Evolutionary conservation across 2,329 filamentous ascomycete genomes (phyloP).

Genomic region (Neonectria hederae): DNA sequence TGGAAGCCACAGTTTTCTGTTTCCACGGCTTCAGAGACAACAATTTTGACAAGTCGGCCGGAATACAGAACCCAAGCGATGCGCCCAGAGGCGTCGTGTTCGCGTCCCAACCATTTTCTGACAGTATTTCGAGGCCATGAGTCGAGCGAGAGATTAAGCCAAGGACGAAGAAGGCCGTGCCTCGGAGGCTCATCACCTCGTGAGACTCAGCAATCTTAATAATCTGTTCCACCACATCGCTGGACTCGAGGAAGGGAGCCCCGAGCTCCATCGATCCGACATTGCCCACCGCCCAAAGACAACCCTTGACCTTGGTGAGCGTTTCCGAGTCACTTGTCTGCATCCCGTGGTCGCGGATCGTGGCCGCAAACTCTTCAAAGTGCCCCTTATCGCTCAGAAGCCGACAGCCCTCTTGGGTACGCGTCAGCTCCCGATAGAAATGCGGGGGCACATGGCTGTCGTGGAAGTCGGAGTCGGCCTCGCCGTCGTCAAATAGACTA

Average conservation of each 20-base stretch:
- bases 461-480: conserved; percentile 64
- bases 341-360: conserved; percentile 87
- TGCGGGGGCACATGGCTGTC: conserved; percentile 88
- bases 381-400: conserved; percentile 92
- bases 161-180: conserved; percentile 95
- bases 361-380: conserved; percentile 91
- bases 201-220: conserved; percentile 88
- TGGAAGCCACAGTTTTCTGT: conserved; percentile 58
- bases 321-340: conserved; percentile 86
- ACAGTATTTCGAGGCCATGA: conserved; percentile 90
- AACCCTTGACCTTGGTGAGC: conserved; percentile 94
- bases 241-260: conserved; percentile 90
- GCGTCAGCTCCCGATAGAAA: conserved; percentile 94
- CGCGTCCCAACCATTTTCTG: conserved; percentile 91
- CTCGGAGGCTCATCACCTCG: conserved; percentile 89
- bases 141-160: conserved; percentile 91
- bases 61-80: conserved; percentile 88
- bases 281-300: conserved; percentile 96
- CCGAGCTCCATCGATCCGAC: conserved; percentile 98
- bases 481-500: conserved; percentile 67
- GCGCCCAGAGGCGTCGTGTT: conserved; percentile 84
- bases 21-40: conserved; percentile 75
- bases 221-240: conserved; percentile 87
- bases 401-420: conserved; percentile 91
- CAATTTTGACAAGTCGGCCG: conserved; percentile 78